These are phyloP conservation scores for Phytopythium litorale DNA, from an alignment of 352 stramenopile species.

Conservation along the genomic window DNA sequence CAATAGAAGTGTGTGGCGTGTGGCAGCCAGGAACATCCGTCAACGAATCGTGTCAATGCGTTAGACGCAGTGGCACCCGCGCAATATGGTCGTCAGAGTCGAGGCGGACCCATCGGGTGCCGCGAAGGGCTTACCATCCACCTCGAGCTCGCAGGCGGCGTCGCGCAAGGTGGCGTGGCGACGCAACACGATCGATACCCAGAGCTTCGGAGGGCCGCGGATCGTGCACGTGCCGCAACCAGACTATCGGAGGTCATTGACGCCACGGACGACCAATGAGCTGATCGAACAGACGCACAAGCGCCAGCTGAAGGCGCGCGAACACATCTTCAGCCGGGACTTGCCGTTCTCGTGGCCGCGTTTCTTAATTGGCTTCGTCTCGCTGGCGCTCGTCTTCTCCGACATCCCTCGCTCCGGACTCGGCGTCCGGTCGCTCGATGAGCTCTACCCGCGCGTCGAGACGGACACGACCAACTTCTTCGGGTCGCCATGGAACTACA, in stretches of 20 bases:
- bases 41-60: background rate
- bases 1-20: too few species aligned
- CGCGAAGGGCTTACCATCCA: background rate
- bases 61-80: background rate
- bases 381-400: constrained; percentile 26
- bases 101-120: background rate
- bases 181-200: background rate
- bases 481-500: constrained; percentile 29
- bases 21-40: background rate
- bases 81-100: background rate
- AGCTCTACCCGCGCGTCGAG: constrained; percentile 2
- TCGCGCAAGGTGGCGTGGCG: background rate
- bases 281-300: constrained; percentile 17
- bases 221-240: background rate
- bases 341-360: constrained; percentile 24
- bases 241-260: background rate
- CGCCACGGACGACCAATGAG: background rate
- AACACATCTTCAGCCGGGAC: constrained; percentile 18
- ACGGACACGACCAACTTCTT: constrained; percentile 11
- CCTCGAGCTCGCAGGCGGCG: background rate
- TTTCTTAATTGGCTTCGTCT: constrained; percentile 20
- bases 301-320: constrained; percentile 13
- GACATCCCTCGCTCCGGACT: constrained; percentile 30
- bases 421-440: constrained; percentile 1
- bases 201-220: background rate